Conservation (phyloP, 2,329 filamentous ascomycete genomes). For the Hypomyces perniciosus region DNA sequence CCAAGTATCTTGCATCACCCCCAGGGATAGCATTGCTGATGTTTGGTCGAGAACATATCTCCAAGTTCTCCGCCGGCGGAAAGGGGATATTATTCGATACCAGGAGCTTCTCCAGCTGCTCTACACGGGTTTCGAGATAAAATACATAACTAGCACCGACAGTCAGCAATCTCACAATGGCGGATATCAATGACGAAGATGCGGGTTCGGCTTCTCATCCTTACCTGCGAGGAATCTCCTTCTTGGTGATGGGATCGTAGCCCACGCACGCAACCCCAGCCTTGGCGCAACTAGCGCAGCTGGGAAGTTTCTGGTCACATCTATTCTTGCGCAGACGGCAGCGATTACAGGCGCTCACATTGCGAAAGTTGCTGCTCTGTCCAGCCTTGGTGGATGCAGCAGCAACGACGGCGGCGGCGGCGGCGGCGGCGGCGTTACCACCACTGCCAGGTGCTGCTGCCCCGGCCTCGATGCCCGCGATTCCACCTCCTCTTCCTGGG, state of each 20-base stretch:
- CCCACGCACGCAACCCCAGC: conserved; percentile 87
- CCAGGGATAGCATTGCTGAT: conserved; percentile 29
- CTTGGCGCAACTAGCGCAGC: conserved; percentile 88
- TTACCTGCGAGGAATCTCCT: conserved; percentile 87
- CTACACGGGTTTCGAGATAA: conserved; percentile 82
- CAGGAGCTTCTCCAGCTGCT: conserved; percentile 75
- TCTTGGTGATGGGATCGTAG: conserved; percentile 94
- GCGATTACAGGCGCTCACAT: conserved; percentile 90
- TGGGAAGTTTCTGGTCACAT: conserved; percentile 88
- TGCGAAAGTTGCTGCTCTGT: conserved; percentile 66
- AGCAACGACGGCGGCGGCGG: conserved; percentile 18
- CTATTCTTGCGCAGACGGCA: conserved; percentile 90
- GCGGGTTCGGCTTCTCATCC: conserved; percentile 40
- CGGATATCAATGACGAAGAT: neutral
- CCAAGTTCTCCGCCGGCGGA: conserved; percentile 64
- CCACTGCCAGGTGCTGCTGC: conserved; percentile 3
- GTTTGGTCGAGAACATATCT: conserved; percentile 49
- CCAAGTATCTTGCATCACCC: conserved; percentile 28
- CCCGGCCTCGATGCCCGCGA: neutral
- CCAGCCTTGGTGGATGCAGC: conserved; percentile 39
- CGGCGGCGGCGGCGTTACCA: conserved; percentile 17
- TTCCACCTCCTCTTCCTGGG: neutral
- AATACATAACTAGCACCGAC: conserved; percentile 69
- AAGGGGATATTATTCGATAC: conserved; percentile 63
- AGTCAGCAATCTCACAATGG: conserved; percentile 16